phyloP scores from a whole-genome alignment of 495 filamentous ascomycete species.

The Xylaria sp. region DNA sequence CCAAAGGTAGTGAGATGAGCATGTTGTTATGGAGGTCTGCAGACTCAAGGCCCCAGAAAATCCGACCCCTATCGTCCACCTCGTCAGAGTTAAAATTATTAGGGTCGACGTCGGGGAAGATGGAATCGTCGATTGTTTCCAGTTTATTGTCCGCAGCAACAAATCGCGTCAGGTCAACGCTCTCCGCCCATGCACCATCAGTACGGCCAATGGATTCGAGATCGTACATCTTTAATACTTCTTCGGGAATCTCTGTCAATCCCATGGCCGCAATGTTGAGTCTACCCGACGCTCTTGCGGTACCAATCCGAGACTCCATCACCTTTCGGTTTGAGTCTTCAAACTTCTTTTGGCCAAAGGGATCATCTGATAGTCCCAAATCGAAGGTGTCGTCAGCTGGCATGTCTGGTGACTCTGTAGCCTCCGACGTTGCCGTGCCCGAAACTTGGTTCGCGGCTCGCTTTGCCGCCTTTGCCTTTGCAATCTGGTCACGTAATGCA shows the following conservation, averaged over 20 bases:
- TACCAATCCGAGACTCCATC: constrained; percentile 75
- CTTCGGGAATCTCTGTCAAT: constrained; percentile 77
- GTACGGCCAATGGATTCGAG: constrained; percentile 61
- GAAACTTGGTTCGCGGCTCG: constrained; percentile 60
- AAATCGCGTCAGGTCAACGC: constrained; percentile 88
- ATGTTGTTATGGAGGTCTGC: constrained; percentile 88
- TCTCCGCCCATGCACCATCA: constrained; percentile 83
- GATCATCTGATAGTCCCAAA: constrained; percentile 63
- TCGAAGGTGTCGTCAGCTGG: constrained; percentile 60
- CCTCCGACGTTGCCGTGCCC: constrained; percentile 36
- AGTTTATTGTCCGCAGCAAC: constrained; percentile 94
- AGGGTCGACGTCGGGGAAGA: constrained; percentile 77
- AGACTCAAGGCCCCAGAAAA: constrained; percentile 84
- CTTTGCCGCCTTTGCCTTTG: constrained; percentile 88
- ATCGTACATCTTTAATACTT: constrained; percentile 92
- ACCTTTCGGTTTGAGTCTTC: constrained; percentile 66
- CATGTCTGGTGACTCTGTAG: constrained; percentile 53
- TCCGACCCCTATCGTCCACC: constrained; percentile 64
- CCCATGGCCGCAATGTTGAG: constrained; percentile 91
- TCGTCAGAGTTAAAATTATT: constrained; percentile 64
- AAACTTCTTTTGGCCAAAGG: constrained; percentile 70
- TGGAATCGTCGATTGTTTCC: constrained; percentile 68
- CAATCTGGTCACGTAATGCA: constrained; percentile 87
- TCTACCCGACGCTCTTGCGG: constrained; percentile 78
- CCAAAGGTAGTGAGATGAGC: constrained; percentile 73